Evolutionary conservation across 2,329 filamentous ascomycete species (phyloP).

Genomic region (Cryphonectria naterciae): DNA sequence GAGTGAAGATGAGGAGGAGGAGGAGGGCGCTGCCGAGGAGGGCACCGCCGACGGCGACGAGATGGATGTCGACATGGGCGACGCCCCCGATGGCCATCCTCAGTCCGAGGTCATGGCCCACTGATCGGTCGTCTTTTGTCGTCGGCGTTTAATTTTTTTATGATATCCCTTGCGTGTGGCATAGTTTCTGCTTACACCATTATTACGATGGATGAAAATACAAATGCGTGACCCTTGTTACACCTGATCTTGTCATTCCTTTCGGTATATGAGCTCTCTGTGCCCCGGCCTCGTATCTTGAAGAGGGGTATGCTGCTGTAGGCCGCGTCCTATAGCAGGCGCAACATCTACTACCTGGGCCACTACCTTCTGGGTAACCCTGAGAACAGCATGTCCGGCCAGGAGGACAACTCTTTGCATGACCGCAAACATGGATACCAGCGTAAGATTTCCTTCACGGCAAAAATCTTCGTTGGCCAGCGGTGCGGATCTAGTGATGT

Average conservation of each 20-base stretch:
- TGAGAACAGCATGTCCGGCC: neutral
- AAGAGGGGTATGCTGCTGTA: neutral
- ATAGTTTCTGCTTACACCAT: conserved; percentile 19
- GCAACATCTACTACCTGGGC: neutral
- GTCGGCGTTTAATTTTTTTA: conserved; percentile 30
- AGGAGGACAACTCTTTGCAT: neutral
- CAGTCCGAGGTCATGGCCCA: conserved; percentile 29
- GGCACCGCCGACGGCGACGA: conserved; percentile 37
- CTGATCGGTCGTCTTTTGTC: conserved; percentile 21
- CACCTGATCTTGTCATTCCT: neutral
- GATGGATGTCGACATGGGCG: conserved; percentile 43
- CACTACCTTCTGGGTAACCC: too few relatives aligned
- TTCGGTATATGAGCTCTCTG: neutral
- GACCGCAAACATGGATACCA: neutral
- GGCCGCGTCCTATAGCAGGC: neutral
- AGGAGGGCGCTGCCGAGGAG: conserved; percentile 38
- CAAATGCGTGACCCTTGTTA: neutral
- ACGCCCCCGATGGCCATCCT: conserved; percentile 24
- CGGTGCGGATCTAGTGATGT: neutral
- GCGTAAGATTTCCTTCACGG: neutral
- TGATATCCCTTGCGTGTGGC: conserved; percentile 30
- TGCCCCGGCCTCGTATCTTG: neutral
- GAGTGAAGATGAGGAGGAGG: conserved; percentile 44
- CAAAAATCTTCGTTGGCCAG: neutral
- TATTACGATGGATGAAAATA: conserved; percentile 17